Conservation (phyloP, 805 yeast genomes). For the Tetrapisispora taiwanensis region DNA sequence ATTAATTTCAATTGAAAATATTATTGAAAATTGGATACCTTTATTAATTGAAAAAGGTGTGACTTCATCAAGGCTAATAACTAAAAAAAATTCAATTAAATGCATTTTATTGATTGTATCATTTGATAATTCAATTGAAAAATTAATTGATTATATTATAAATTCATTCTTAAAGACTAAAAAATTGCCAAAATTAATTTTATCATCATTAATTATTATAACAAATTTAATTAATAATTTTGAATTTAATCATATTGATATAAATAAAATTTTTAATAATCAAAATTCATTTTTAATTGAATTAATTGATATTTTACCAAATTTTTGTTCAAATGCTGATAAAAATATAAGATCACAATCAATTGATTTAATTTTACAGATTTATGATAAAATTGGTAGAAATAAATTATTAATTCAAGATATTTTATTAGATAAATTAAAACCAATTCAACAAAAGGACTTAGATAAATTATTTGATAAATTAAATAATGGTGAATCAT, state of each 20-base stretch:
- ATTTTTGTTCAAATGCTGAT: constrained; percentile 77
- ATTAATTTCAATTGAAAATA: background rate
- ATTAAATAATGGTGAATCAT: background rate
- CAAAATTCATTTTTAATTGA: constrained; percentile 48
- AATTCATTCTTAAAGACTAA: constrained; percentile 38
- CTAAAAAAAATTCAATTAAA: constrained; percentile 56
- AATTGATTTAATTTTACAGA: constrained; percentile 51
- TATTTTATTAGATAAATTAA: constrained; percentile 56
- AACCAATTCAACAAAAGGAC: constrained; percentile 88
- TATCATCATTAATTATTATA: constrained; percentile 52
- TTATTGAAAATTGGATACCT: constrained; percentile 16
- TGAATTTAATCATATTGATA: constrained; percentile 12
- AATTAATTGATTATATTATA: constrained; percentile 46
- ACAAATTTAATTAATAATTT: constrained; percentile 39
- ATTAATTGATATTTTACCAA: constrained; percentile 55
- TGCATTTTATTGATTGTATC: constrained; percentile 57
- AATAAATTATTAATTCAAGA: constrained; percentile 39
- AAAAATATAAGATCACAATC: constrained; percentile 76
- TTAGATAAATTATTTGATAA: constrained; percentile 48
- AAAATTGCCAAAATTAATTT: constrained; percentile 67
- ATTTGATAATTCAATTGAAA: constrained; percentile 51
- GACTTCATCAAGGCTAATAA: constrained; percentile 62
- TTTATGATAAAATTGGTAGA: constrained; percentile 65
- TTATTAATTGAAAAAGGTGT: constrained; percentile 72
- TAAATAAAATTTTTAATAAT: constrained; percentile 4